Evolutionary conservation across 352 stramenopile genomes (phyloP), one percentile per base, ranked within the genome.

Genomic region (Phytophthora kernoviae): DNA sequence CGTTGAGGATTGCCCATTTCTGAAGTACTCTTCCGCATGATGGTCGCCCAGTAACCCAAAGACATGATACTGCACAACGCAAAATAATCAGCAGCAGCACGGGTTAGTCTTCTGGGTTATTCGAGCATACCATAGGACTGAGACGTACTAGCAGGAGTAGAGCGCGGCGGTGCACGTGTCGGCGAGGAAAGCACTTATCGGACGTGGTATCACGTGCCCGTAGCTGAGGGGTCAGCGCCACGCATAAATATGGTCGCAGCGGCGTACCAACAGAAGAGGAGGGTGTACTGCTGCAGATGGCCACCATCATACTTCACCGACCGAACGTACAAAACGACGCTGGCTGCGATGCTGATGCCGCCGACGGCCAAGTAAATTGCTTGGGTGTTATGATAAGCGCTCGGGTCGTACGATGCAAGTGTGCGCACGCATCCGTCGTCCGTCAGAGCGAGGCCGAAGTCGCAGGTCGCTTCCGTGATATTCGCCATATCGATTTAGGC

Each of bases 31-130:
- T 68, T 58, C 51, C 79, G 69, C 36, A 77, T 77, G 10, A 84
- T 65, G 6, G 69, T 78, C 42, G 73, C 61, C 71, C 75, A 81
- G 49, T 76, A 84, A n/a, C 33, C 54, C 34, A 84, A 48, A 17
- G 71, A 71, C 59, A 81, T 58, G 54, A 81, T 75, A 36, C 61
- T 75, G 49, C n/a, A 34, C 10, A 39, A 18, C 4, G n/a, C 4
- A 26, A 24, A 39, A 39, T 8, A n/a, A 39, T 34, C n/a, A n/a
- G n/a, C n/a, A n/a, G n/a, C n/a, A n/a, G n/a, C n/a, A n/a, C n/a
- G n/a, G n/a, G n/a, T n/a, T n/a, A n/a, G n/a, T n/a, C n/a, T n/a
- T n/a, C n/a, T n/a, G n/a, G n/a, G n/a, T n/a, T n/a, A n/a, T n/a
- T n/a, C n/a, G n/a, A n/a, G n/a, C n/a, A n/a, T n/a, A n/a, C n/a